Base-by-base conservation (phyloP, 495 filamentous ascomycete species). In the Penicillium steckii region DNA sequence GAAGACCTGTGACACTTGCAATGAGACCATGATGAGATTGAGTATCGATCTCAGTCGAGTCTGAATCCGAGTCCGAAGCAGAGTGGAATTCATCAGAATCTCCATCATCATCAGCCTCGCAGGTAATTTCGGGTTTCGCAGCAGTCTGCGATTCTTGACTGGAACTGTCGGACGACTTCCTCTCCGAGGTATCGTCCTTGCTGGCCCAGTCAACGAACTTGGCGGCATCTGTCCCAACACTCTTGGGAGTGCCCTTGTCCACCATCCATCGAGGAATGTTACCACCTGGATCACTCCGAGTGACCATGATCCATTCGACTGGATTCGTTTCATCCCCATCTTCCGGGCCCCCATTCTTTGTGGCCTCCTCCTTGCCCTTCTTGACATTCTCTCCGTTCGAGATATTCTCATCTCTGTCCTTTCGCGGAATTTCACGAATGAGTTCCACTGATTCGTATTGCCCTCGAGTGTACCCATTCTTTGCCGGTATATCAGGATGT, bases 231-330 rank as follows among this genome's bases (percentile, higher is more conserved):
- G 74, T 71, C 13, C 90, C 83, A 54, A 97, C 95, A 17, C 90
- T 87, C 9, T 78, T 81, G 0, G 93, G 93, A 1, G 93, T 97
- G 32, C 89, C 89, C 62, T 91, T 84, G 67, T 97, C 94, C 18
- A 97, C 88, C 86, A 97, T 89, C 72, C 94, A 97, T 23, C 89
- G 80, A 0, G 93, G 93, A 7, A 97, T 92, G 47, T 82, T 94
- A 26, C 93, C 94, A 19, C 94, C 93, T 0, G 93, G 93, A 57
- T 97, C 91, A 66, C 87, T 91, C n/a, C 93, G 77, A 1, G 93
- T 96, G 19, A 97, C 83, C 94, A 97, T 96, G 29, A 96, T 84
- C 93, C 93, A 97, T 67, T 97, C 93, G 12, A 97, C 83, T 0
- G 87, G 86, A 48, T 84, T 87, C 26, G 69, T 62, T 23, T 78